Conservation (phyloP, 2,329 filamentous ascomycete genomes). For the Pleomassaria siparia region DNA sequence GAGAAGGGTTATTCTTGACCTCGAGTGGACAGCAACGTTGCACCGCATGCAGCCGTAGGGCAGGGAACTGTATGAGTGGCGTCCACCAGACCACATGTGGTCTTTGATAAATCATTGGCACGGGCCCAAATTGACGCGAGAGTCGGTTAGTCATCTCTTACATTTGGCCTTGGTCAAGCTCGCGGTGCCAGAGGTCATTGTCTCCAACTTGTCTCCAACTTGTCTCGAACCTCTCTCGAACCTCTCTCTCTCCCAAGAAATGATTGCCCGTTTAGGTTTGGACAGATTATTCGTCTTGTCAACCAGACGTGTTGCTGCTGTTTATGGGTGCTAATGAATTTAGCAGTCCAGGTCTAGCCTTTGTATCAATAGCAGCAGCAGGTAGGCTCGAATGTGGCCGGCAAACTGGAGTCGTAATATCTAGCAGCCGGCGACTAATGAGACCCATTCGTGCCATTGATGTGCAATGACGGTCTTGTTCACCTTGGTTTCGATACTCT, state of each 20-base stretch:
- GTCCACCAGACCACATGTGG: slow-evolving; percentile 27
- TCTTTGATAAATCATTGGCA: slow-evolving; percentile 35
- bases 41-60: slow-evolving; percentile 18
- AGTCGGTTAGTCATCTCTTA: slow-evolving; percentile 26
- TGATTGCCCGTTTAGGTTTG: slow-evolving; percentile 16
- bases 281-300: not conserved
- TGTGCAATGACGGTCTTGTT: slow-evolving; percentile 2
- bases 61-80: slow-evolving; percentile 28
- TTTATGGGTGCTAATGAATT: too few relatives aligned
- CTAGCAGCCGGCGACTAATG: not conserved
- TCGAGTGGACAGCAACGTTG: slow-evolving; percentile 32
- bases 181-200: slow-evolving; percentile 9
- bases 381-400: not conserved
- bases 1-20: slow-evolving; percentile 36
- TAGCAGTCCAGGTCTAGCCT: too few relatives aligned
- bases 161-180: slow-evolving; percentile 16
- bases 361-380: too few relatives aligned
- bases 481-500: not conserved
- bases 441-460: not conserved
- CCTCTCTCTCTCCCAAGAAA: slow-evolving; percentile 12
- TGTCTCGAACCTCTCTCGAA: too few relatives aligned
- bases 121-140: slow-evolving; percentile 16
- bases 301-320: slow-evolving; percentile 13
- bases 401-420: not conserved
- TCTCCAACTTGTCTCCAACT: too few relatives aligned